Evolutionary conservation across 768 basidiomycete species (phyloP).

Genomic region (Mrakia gelida): DNA sequence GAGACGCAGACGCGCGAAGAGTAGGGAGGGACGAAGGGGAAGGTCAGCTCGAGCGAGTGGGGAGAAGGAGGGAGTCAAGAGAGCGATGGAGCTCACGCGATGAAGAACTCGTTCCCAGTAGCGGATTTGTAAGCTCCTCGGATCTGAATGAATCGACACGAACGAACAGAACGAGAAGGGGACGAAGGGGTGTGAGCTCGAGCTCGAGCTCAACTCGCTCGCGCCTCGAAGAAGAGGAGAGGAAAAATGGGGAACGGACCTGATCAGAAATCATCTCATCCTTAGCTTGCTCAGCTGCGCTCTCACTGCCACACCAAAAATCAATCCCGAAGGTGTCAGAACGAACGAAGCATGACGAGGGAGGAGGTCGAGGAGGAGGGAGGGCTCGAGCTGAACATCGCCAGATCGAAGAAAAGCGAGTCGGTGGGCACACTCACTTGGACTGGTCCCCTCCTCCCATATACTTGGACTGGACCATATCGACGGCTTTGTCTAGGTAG

Average conservation of each 20-base stretch:
- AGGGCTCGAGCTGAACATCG: background rate
- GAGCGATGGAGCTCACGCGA: background rate
- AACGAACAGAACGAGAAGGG: background rate
- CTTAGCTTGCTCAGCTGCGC: background rate
- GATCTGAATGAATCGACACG: background rate
- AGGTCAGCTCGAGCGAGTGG: background rate
- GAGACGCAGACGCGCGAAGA: too few species aligned
- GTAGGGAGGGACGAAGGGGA: background rate
- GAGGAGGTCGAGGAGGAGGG: background rate
- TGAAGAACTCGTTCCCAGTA: background rate
- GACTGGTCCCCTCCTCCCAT: background rate
- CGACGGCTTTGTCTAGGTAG: background rate
- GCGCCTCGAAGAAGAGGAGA: too few species aligned
- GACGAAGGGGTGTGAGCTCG: background rate
- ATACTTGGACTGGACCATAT: background rate
- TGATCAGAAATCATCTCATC: constrained; percentile 6
- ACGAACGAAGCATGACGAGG: background rate
- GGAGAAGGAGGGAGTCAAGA: too few species aligned
- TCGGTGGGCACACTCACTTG: background rate
- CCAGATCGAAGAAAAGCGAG: background rate
- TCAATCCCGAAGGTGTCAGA: too few species aligned
- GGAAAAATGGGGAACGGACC: background rate
- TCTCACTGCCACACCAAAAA: too few species aligned
- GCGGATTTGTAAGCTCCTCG: constrained; percentile 9
- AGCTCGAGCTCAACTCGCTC: too few species aligned